Evolutionary conservation across 331 rosid genomes (phyloP).

Genomic region (Saraca asoca): DNA sequence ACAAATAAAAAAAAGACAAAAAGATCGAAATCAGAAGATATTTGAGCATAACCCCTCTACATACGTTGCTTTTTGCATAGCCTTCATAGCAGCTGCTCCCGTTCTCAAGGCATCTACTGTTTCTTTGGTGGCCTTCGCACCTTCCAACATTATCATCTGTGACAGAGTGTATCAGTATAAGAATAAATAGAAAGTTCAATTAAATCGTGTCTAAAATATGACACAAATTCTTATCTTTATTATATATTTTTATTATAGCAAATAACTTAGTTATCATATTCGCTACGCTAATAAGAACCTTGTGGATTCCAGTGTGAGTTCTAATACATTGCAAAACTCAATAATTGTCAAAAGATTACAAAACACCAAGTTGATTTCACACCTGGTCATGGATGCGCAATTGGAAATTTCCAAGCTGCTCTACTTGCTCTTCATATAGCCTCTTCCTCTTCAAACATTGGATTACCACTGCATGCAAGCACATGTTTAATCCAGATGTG

Average conservation of each 20-base stretch:
- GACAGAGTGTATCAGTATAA: constrained; percentile 32
- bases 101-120: constrained; percentile 94
- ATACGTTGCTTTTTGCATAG: constrained; percentile 98
- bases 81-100: constrained; percentile 97
- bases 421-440: constrained; percentile 92
- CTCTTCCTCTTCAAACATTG: constrained; percentile 95
- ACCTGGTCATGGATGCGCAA: constrained; percentile 99
- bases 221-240: too few relatives aligned
- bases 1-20: constrained; percentile 2
- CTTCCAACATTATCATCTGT: constrained; percentile 97
- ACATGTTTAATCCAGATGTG: constrained; percentile 5
- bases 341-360: background rate
- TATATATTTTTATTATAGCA: too few relatives aligned
- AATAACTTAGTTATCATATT: too few relatives aligned
- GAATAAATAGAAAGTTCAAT: too few relatives aligned
- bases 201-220: too few relatives aligned
- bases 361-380: constrained; percentile 21
- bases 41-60: constrained; percentile 25
- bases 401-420: constrained; percentile 97
- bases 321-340: background rate
- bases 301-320: too few relatives aligned
- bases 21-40: constrained; percentile 23
- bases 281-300: too few relatives aligned
- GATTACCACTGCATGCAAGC: constrained; percentile 70
- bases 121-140: constrained; percentile 98